Evolutionary conservation across 2,329 filamentous ascomycete genomes (phyloP), one percentile per base, ranked within the genome.

Genomic region (Aspergillus aculeatus): DNA sequence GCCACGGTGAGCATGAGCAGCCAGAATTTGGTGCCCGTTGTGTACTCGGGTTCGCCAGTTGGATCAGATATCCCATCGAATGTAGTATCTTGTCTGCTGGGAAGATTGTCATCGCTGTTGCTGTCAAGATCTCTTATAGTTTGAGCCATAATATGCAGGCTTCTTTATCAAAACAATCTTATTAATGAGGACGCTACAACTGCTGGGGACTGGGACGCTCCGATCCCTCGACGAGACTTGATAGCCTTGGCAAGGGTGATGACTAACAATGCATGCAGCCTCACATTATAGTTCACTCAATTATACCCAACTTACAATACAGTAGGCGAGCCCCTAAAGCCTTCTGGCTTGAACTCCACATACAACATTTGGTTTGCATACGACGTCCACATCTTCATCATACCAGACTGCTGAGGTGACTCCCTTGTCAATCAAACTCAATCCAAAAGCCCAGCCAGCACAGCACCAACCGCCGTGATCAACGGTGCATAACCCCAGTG

Each of bases 401-500:
- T 32, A 32, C 7, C 31, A 12, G 7, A 32, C 31, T 10, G 31
- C 12, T 12, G 31, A 10, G 7, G 31, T 12, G 14, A 41, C 14
- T 38, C 35, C 5, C 35, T 14, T 23, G 23, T 23, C 23, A 23
- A 23, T 23, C 4, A 23, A 23, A 5, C 32, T 6, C 32, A 2
- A 16, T 60, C 54, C 48, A 62, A 60, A 2, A 50, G 2, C 7
- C 64, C 61, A 31, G 69, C 48, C 29, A 67, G 54, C 54, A 71
- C 31, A 16, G 49, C 68, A 16, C 75, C 76, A 56, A 80, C 66
- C 5, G 69, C 63, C 31, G 68, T 62, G 26, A 81, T 64, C 41
- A 81, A 59, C 4, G 77, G 75, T 26, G 75, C 78, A 74, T 82
- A 82, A 0, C 77, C 75, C 80, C 80, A 84, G 68, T 84, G 81